Conservation (phyloP, 345 rosid species). For the Salix viminalis region DNA sequence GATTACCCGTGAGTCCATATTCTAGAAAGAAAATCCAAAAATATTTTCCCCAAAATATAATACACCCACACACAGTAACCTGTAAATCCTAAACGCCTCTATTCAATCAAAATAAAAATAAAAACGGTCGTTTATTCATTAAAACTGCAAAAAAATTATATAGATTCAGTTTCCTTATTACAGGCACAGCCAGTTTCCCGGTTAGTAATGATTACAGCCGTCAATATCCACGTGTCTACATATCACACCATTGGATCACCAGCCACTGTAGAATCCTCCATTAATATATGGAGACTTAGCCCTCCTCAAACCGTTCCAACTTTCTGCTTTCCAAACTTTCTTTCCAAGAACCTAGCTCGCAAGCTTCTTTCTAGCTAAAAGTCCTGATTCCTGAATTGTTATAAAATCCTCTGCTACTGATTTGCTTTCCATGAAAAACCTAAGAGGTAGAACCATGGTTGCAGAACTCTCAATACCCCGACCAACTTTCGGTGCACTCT, state of each 20-base stretch:
- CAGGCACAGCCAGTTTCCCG: conserved; percentile 27
- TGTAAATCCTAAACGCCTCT: conserved; percentile 13
- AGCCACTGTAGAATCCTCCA: not conserved
- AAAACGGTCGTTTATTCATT: not conserved
- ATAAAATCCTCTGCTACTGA: not conserved
- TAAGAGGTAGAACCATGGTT: conserved; percentile 17
- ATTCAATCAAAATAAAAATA: not conserved
- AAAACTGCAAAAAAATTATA: not conserved
- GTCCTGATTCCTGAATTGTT: not conserved
- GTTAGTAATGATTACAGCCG: conserved; percentile 22
- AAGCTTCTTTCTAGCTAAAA: not conserved
- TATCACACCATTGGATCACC: conserved; percentile 13
- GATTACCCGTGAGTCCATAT: not conserved
- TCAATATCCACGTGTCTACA: conserved; percentile 37
- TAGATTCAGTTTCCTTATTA: not conserved
- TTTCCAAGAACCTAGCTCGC: not conserved
- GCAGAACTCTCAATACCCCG: conserved; percentile 24
- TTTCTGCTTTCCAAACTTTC: not conserved
- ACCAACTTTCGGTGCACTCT: conserved; percentile 53
- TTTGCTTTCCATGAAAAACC: conserved; percentile 21
- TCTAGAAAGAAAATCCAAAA: not conserved
- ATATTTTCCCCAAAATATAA: not conserved
- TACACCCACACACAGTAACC: not conserved
- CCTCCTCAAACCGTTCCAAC: conserved; percentile 11
- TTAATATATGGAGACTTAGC: conserved; percentile 6